Percentiles rank a stretch among this genome's conserved stretches.
Evolutionary conservation across 257 asterid species (phyloP).

Genomic region (Jaltomata sinuosa): DNA sequence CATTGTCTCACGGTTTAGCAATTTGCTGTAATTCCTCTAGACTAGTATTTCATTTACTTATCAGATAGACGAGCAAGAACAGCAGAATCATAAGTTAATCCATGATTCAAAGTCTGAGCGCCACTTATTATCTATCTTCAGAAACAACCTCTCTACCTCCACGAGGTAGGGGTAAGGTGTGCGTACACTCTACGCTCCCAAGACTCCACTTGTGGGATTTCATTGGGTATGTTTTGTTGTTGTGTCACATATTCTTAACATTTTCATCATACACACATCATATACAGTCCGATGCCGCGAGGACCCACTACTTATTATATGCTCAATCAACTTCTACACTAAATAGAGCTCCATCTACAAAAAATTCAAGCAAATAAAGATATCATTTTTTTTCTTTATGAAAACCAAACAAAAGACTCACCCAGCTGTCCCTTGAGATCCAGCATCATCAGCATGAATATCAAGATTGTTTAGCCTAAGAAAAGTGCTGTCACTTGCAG

Average conservation of each 20-base stretch:
- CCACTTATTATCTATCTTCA: background rate
- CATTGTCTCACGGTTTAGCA: background rate
- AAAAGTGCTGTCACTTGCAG: slow-evolving; percentile 60
- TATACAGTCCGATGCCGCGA: background rate
- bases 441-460: slow-evolving; percentile 86
- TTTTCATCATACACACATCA: background rate
- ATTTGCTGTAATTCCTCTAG: background rate
- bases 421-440: slow-evolving; percentile 78
- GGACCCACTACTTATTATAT: too few relatives aligned
- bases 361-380: background rate
- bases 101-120: background rate
- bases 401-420: slow-evolving; percentile 25
- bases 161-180: too few relatives aligned
- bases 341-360: background rate
- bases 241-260: background rate
- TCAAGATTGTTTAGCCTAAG: slow-evolving; percentile 59
- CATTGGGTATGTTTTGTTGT: too few relatives aligned
- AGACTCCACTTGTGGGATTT: too few relatives aligned
- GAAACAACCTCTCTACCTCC: too few relatives aligned
- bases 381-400: background rate
- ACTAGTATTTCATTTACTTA: background rate
- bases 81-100: background rate
- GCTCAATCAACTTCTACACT: background rate
- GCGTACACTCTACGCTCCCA: too few relatives aligned
- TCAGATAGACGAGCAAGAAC: background rate